Evolutionary conservation across 805 yeast genomes (phyloP), one percentile per base, ranked within the genome.

Genomic region (Hanseniaspora meyeri): DNA sequence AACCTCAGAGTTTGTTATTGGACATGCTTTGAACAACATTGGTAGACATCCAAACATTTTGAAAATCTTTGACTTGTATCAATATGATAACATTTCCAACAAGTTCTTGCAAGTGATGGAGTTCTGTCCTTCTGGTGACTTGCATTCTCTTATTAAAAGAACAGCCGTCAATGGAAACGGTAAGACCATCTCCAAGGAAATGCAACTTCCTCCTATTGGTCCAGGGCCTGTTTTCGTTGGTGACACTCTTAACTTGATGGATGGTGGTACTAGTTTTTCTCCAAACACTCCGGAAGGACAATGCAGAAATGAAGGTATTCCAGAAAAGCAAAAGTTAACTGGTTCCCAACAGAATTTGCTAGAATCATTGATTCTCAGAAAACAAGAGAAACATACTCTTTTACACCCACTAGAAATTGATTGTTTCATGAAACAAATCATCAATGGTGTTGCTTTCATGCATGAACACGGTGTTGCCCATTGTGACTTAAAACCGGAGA

Each of bases 391-490:
- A 24, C 57, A 53, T 17, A 31, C 34, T 14, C 14, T 53, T 12
- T 68, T 85, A 19, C 80, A 80, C 59, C 77, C 75, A 5, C 63
- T 73, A 17, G 96, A 90, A 66, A 81, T 91, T 37, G 96, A 90
- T 68, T 90, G 97, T 68, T 86, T 85, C 64, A 79, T 88, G 73
- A 89, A 89, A 65, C 97, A 90, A 67, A 77, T 88, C 38, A 72
- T 90, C 60, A 80, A 82, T 61, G 97, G 95, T 1, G 77, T 90
- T 34, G 77, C 81, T 32, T 88, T 85, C 68, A 82, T 91, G 82
- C 97, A 90, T 68, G 77, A 81, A 10, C 89, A 84, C 69, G 97
- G 97, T 37, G 91, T 90, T 34, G 91, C 96, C 0, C 97, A 90
- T 68, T 85, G 96, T 65, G 97, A 90, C 65, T 73, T 90, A 59